These are phyloP conservation scores for Elongisporangium prolatum DNA, from an alignment of 352 stramenopile species.

Conservation along the genomic window DNA sequence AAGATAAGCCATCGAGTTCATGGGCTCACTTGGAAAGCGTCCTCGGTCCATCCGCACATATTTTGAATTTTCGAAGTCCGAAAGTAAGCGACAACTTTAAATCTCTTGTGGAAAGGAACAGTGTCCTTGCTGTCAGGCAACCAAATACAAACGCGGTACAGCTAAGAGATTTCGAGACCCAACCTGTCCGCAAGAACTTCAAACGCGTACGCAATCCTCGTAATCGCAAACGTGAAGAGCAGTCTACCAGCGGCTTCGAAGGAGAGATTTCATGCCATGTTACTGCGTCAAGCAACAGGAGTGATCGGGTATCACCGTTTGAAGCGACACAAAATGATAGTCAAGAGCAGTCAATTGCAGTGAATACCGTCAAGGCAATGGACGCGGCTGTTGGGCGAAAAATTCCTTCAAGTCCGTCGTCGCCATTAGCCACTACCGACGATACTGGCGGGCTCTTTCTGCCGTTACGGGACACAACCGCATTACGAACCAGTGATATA, in stretches of 20 bases:
- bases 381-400: neutral
- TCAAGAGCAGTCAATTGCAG: neutral
- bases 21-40: constrained; percentile 68
- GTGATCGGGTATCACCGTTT: neutral
- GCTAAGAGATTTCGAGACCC: constrained; percentile 45
- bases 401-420: neutral
- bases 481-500: neutral
- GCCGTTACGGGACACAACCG: neutral
- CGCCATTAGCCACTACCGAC: neutral
- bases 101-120: constrained; percentile 19
- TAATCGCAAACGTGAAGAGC: constrained; percentile 43
- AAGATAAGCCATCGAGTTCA: constrained; percentile 10
- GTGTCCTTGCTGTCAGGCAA: constrained; percentile 1
- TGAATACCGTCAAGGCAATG: neutral
- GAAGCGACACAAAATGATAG: neutral
- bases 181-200: constrained; percentile 25
- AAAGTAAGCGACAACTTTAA: constrained; percentile 81
- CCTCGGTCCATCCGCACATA: constrained; percentile 59
- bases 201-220: constrained; percentile 52
- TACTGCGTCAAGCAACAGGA: constrained; percentile 19
- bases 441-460: neutral
- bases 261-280: constrained; percentile 60
- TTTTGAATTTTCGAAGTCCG: constrained; percentile 72
- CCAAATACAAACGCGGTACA: constrained; percentile 11
- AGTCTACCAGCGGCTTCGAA: constrained; percentile 55